Evolutionary conservation across 2,329 filamentous ascomycete species (phyloP).

Genomic region (Hypoxylon sp.): DNA sequence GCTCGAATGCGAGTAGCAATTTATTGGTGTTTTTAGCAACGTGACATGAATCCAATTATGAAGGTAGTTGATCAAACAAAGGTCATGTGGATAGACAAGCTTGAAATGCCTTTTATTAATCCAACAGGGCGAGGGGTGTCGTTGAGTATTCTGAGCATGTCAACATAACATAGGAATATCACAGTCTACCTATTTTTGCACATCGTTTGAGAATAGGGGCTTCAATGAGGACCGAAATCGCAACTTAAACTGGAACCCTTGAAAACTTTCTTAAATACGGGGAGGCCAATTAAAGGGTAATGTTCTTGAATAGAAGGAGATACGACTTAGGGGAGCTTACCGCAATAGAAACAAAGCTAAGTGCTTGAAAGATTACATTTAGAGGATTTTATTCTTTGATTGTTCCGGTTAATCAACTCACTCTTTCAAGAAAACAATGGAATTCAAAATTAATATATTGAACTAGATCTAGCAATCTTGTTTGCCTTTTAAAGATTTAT

Average conservation of each 20-base stretch:
- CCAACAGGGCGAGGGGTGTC: no score
- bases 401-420: neutral
- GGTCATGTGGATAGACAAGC: no score
- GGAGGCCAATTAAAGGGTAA: neutral
- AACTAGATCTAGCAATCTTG: neutral
- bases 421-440: conserved; percentile 1
- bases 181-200: no score
- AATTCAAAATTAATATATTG: conserved; percentile 2
- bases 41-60: no score
- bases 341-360: neutral
- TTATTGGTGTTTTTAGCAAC: no score
- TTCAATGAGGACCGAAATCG: neutral
- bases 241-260: neutral
- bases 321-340: neutral
- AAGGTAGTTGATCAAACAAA: no score
- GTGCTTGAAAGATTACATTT: neutral
- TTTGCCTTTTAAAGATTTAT: neutral
- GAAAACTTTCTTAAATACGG: neutral
- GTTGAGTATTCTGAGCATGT: no score
- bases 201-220: no score
- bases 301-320: neutral
- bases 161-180: no score
- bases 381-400: neutral
- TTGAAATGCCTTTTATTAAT: no score
- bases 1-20: no score